A percentile compares a stretch with the other conserved stretches of the same genome.
Conservation (phyloP, 805 yeast genomes). For the Brettanomyces naardenensis region DNA sequence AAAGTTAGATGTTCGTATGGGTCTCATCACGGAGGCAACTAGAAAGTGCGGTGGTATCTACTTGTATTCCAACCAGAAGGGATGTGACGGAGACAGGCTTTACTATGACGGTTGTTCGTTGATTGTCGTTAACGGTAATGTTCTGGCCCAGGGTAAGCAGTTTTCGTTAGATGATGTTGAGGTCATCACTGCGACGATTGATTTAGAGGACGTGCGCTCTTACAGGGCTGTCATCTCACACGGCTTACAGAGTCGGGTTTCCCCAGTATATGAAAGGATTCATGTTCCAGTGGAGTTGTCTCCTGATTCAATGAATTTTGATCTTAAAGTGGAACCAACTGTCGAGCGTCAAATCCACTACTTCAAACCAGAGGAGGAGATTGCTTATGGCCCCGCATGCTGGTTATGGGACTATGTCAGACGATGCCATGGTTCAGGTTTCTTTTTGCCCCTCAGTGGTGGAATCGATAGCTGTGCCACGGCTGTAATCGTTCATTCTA, state of each 20-base stretch:
- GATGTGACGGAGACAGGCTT: constrained; percentile 96
- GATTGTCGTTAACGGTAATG: constrained; percentile 84
- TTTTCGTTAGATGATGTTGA: constrained; percentile 88
- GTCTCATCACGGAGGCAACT: constrained; percentile 85
- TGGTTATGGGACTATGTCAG: constrained; percentile 99
- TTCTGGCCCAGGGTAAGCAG: constrained; percentile 91
- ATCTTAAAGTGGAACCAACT: constrained; percentile 56
- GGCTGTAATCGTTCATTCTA: constrained; percentile 85
- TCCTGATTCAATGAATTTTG: constrained; percentile 50
- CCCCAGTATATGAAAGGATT: constrained; percentile 43
- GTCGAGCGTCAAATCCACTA: constrained; percentile 41
- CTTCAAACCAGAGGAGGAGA: constrained; percentile 89
- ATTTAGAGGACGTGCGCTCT: constrained; percentile 81
- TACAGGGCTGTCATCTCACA: constrained; percentile 71
- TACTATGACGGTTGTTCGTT: constrained; percentile 97
- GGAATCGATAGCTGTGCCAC: constrained; percentile 99
- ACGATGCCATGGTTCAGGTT: constrained; percentile 86
- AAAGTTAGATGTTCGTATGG: constrained; percentile 77
- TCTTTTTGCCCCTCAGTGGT: constrained; percentile 88
- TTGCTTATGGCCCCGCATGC: constrained; percentile 97
- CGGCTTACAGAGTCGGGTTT: constrained; percentile 53
- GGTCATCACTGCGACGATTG: constrained; percentile 91
- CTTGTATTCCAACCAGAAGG: constrained; percentile 88
- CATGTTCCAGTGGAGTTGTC: constrained; percentile 59
- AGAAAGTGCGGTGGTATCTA: constrained; percentile 95